Percentiles rank a stretch among this genome's conserved stretches.
Conservation (phyloP, 306 rosid species). For the Rosa rugosa region DNA sequence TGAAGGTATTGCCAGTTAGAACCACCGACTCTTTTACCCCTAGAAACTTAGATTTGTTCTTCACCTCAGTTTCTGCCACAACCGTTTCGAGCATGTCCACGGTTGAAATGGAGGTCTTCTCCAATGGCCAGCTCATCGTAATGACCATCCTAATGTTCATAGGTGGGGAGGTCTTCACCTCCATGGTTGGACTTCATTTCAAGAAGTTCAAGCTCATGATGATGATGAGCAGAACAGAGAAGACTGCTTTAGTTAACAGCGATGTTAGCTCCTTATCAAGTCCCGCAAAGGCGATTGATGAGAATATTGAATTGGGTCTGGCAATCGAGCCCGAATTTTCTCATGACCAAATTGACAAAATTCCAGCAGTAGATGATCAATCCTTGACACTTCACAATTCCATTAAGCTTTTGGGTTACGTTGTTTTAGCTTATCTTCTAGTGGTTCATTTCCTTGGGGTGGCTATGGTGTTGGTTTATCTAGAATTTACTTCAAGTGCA, state of each 20-base stretch:
- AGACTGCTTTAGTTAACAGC: conserved; percentile 14
- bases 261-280: conserved; percentile 7
- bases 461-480: conserved; percentile 30
- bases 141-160: conserved; percentile 51
- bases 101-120: conserved; percentile 59
- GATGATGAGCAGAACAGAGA: conserved; percentile 15
- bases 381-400: conserved; percentile 24
- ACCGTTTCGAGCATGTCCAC: conserved; percentile 73
- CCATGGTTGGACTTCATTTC: conserved; percentile 48
- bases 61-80: conserved; percentile 56
- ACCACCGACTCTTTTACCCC: conserved; percentile 5
- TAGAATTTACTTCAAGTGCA: conserved; percentile 33
- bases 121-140: conserved; percentile 44
- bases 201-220: conserved; percentile 38
- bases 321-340: neutral
- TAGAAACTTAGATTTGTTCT: conserved; percentile 47
- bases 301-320: neutral
- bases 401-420: conserved; percentile 35
- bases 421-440: conserved; percentile 41
- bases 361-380: neutral
- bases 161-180: conserved; percentile 63
- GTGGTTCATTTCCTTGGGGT: conserved; percentile 35
- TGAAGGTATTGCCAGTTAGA: conserved; percentile 26
- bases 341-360: neutral
- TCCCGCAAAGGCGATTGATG: neutral